Percentiles rank a stretch among this genome's conserved stretches.
These are phyloP conservation scores for Delonix regia DNA, from an alignment of 306 rosid species.

Conservation along the genomic window DNA sequence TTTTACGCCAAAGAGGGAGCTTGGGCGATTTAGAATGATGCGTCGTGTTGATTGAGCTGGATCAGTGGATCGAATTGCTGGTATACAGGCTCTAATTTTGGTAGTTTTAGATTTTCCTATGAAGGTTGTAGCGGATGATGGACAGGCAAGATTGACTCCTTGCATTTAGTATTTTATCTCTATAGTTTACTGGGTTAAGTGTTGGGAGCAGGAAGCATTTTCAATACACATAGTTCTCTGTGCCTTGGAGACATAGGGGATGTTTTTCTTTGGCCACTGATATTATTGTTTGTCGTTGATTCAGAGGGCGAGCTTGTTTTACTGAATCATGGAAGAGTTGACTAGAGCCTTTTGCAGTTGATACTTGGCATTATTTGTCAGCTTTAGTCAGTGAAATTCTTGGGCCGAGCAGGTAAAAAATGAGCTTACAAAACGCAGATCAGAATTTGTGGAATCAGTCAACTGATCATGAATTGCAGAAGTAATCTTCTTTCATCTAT, in stretches of 20 bases:
- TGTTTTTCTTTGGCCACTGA: slow-evolving; percentile 9
- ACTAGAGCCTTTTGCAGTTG: slow-evolving; percentile 36
- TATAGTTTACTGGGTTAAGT: slow-evolving; percentile 33
- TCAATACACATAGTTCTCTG: slow-evolving; percentile 24
- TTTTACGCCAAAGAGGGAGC: slow-evolving; percentile 38
- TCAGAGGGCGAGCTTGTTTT: slow-evolving; percentile 33
- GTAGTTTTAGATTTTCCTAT: slow-evolving; percentile 41
- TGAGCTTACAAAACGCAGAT: slow-evolving; percentile 70
- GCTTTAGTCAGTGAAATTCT: slow-evolving; percentile 36
- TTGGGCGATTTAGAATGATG: slow-evolving; percentile 35
- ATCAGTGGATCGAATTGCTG: slow-evolving; percentile 50
- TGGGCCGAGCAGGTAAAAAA: slow-evolving; percentile 44
- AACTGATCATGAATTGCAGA: slow-evolving; percentile 52
- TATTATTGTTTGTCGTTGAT: neutral
- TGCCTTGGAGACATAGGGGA: neutral
- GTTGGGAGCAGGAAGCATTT: slow-evolving; percentile 21
- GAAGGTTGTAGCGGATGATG: slow-evolving; percentile 29
- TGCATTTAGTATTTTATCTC: slow-evolving; percentile 28
- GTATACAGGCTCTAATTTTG: slow-evolving; percentile 36
- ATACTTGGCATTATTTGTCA: slow-evolving; percentile 31
- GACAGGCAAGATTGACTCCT: slow-evolving; percentile 28
- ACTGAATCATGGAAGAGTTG: slow-evolving; percentile 32
- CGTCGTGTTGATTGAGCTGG: slow-evolving; percentile 57
- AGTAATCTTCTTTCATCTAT: slow-evolving; percentile 53
- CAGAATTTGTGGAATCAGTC: slow-evolving; percentile 45